phyloP scores from a whole-genome alignment of 371 early-diverging fungal genomes.

The Lichtheimia hyalospora region DNA sequence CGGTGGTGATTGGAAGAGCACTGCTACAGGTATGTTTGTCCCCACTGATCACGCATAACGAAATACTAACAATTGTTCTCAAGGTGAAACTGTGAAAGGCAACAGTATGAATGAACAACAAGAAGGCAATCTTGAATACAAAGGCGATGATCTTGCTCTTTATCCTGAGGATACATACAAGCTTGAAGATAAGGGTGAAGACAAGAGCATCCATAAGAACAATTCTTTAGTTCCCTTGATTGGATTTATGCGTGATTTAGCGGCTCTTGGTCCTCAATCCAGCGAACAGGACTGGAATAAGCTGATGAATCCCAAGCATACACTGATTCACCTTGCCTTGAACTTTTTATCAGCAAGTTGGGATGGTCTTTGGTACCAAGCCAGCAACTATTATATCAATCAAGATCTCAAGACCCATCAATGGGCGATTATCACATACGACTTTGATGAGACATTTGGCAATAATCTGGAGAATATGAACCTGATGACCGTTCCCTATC shows the following conservation, averaged over 20 bases:
- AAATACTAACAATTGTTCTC: not conserved
- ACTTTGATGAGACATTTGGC: slow-evolving; percentile 58
- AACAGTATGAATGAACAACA: slow-evolving; percentile 17
- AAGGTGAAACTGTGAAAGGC: slow-evolving; percentile 25
- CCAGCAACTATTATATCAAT: slow-evolving; percentile 54
- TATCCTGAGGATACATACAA: slow-evolving; percentile 34
- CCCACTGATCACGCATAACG: not conserved
- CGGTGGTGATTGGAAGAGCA: slow-evolving; percentile 14
- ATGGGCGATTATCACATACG: slow-evolving; percentile 55
- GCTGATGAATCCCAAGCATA: slow-evolving; percentile 26
- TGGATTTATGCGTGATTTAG: slow-evolving; percentile 12
- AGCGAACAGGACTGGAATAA: not conserved
- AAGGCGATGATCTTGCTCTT: slow-evolving; percentile 29
- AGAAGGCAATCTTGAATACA: slow-evolving; percentile 27
- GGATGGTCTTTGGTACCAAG: slow-evolving; percentile 51
- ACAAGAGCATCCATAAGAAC: slow-evolving; percentile 15
- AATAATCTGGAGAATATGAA: slow-evolving; percentile 14
- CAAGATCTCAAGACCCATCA: slow-evolving; percentile 41
- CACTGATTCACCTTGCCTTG: slow-evolving; percentile 42
- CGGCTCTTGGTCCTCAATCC: slow-evolving; percentile 2
- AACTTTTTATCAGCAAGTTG: slow-evolving; percentile 45
- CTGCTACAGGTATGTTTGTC: not conserved
- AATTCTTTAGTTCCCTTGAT: slow-evolving; percentile 15
- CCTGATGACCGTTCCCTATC: slow-evolving; percentile 27
- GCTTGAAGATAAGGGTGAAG: slow-evolving; percentile 25